These are phyloP conservation scores for Nakazawaea sp. DNA, from an alignment of 805 yeast genomes.

Conservation along the genomic window DNA sequence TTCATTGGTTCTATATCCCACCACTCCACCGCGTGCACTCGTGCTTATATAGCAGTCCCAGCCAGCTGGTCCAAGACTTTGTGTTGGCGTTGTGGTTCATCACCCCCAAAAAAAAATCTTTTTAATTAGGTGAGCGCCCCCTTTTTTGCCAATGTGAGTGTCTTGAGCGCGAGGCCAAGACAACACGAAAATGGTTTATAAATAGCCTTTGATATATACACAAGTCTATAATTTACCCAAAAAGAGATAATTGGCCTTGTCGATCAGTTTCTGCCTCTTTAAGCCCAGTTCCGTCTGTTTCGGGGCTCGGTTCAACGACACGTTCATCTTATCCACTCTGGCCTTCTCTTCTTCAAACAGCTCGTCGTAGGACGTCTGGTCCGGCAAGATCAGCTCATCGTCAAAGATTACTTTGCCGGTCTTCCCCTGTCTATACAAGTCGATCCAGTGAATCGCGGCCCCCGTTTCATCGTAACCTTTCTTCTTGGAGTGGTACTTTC, in stretches of 20 bases:
- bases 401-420: slow-evolving; percentile 27
- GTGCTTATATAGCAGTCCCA: too few species aligned
- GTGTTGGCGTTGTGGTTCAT: too few species aligned
- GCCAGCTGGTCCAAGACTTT: too few species aligned
- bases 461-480: slow-evolving; percentile 46
- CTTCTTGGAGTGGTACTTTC: slow-evolving; percentile 18
- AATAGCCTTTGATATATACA: too few species aligned
- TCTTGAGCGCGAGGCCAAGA: too few species aligned
- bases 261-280: slow-evolving; percentile 4
- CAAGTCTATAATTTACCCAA: too few species aligned
- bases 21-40: too few species aligned
- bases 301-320: not conserved
- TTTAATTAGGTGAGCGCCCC: too few species aligned
- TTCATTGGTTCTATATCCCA: too few species aligned
- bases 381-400: slow-evolving; percentile 14
- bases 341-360: slow-evolving; percentile 12
- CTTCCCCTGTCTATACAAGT: slow-evolving; percentile 54
- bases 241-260: slow-evolving; percentile 6
- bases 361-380: slow-evolving; percentile 11
- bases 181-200: too few species aligned
- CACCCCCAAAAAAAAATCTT: too few species aligned
- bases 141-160: too few species aligned
- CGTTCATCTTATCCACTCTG: slow-evolving; percentile 12
- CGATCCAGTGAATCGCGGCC: slow-evolving; percentile 58
- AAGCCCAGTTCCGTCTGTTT: not conserved